Base-by-base conservation (phyloP, 495 filamentous ascomycete genomes). In the Podospora pseudopauciseta region DNA sequence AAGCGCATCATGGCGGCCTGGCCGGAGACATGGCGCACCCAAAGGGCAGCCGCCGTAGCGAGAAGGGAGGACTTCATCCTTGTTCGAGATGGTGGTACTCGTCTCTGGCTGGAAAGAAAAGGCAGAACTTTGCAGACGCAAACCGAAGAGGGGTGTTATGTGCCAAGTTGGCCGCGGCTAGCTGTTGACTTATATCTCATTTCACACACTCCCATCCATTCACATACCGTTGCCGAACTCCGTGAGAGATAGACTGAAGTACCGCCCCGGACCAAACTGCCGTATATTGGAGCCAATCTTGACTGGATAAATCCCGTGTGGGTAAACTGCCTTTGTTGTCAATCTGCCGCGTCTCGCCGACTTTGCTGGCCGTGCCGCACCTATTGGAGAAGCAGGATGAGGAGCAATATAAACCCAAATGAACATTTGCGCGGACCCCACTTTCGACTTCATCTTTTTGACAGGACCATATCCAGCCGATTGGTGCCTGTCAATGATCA, bases 1-100 rank as follows among this genome's bases (percentile, higher is more conserved):
- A 83, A 83, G 30, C 81, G 79, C 76, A 83, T 81, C 77, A 82
- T 78, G 65, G 79, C 76, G 5, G 72, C 73, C 44, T 70, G 68
- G 16, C 70, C 80, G 4, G 76, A 69, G n/a, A 70, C 76, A 30
- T 77, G 64, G 44, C 70, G 70, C 63, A 73, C 71, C 26, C 65
- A 66, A 18, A 73, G 67, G 30, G 72, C 72, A 60, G 78, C 78
- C 69, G 68, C 69, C 13, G 73, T 71, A 64, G 72, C 71, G 28
- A 79, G 58, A 28, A 75, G 65, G 26, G 72, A 65, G 26, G 49
- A 19, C 64, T 75, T 75, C 73, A 75, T 75, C 5, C 26, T 73
- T 3, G 39, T 11, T 49, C 2, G 39, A 49, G 39, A 49, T 49
- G 39, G 7, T 13, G 15, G 13, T 13, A 13, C 7, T 16, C 15